Evolutionary conservation across 352 stramenopile species (phyloP).

Genomic region (Phytophthora sp.): DNA sequence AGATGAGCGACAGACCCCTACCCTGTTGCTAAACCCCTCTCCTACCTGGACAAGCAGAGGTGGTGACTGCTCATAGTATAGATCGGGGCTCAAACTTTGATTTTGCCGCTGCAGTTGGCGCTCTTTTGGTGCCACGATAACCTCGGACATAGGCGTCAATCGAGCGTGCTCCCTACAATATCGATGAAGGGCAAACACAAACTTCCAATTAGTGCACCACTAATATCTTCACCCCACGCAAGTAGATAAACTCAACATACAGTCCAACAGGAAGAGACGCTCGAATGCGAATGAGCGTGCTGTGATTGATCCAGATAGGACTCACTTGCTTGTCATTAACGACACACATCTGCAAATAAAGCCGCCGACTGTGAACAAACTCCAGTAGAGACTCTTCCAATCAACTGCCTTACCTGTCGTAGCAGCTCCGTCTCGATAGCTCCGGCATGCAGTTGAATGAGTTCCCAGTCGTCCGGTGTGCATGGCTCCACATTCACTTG

Average conservation of each 20-base stretch:
- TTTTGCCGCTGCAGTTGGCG: slow-evolving; percentile 36
- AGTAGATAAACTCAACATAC: slow-evolving; percentile 41
- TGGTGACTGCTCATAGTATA: slow-evolving; percentile 68
- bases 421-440: slow-evolving; percentile 85
- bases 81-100: slow-evolving; percentile 45
- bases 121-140: slow-evolving; percentile 82
- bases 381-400: not conserved
- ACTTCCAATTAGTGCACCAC: not conserved
- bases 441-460: slow-evolving; percentile 88
- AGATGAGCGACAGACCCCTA: too few species aligned
- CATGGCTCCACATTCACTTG: slow-evolving; percentile 87
- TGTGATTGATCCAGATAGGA: slow-evolving; percentile 83
- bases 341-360: slow-evolving; percentile 75
- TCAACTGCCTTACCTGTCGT: slow-evolving; percentile 63
- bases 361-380: not conserved
- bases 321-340: slow-evolving; percentile 88
- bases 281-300: slow-evolving; percentile 74
- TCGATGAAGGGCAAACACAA: not conserved
- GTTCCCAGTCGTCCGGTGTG: slow-evolving; percentile 89
- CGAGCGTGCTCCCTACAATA: slow-evolving; percentile 64
- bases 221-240: too few species aligned
- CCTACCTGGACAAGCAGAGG: slow-evolving; percentile 56
- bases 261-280: slow-evolving; percentile 66
- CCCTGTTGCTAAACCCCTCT: too few species aligned
- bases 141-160: slow-evolving; percentile 70